These are phyloP conservation scores for Thielaviopsis musarum DNA, from an alignment of 2,329 filamentous ascomycete genomes.

Conservation along the genomic window DNA sequence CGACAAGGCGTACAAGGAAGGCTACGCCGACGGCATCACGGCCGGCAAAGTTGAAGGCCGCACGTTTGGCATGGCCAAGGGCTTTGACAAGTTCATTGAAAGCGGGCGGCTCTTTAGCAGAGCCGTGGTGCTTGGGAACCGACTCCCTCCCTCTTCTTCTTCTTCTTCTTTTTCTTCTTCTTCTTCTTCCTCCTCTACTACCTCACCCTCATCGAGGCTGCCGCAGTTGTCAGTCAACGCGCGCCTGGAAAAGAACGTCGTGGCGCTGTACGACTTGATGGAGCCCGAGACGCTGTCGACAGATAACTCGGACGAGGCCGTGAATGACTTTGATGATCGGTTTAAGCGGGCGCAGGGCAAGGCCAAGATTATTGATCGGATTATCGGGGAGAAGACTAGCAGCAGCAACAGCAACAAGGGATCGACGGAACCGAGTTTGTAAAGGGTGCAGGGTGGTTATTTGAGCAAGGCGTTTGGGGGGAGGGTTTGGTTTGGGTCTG, in stretches of 20 bases:
- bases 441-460: neutral
- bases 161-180: neutral
- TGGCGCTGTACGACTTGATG: constrained; percentile 56
- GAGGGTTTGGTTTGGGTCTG: neutral
- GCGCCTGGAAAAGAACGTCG: constrained; percentile 61
- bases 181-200: neutral
- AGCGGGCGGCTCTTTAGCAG: constrained; percentile 64
- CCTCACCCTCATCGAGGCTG: constrained; percentile 16
- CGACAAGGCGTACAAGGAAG: constrained; percentile 61
- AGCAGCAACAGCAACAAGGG: neutral
- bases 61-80: constrained; percentile 77
- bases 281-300: constrained; percentile 64
- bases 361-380: constrained; percentile 66
- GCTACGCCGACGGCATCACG: constrained; percentile 54
- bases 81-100: constrained; percentile 80
- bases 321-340: constrained; percentile 82
- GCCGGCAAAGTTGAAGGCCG: constrained; percentile 79
- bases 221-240: constrained; percentile 37
- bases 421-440: constrained; percentile 9
- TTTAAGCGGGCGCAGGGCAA: constrained; percentile 72
- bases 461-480: neutral
- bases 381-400: constrained; percentile 27
- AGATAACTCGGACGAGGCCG: constrained; percentile 72
- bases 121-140: constrained; percentile 68
- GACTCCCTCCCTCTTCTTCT: constrained; percentile 25